Evolutionary conservation across 306 rosid genomes (phyloP).

Genomic region (Trifolium repens): DNA sequence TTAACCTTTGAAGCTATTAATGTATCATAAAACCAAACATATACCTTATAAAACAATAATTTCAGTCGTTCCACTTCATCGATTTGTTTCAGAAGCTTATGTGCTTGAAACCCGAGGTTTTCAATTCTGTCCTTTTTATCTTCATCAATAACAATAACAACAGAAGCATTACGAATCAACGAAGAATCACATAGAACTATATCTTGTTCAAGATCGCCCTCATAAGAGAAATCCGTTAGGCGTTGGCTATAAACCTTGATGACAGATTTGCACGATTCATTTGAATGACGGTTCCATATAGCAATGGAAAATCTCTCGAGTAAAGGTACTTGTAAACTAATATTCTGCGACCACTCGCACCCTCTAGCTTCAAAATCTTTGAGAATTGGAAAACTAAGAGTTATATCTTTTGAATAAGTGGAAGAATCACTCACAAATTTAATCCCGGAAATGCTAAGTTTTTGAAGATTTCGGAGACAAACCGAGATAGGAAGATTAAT

Average conservation of each 20-base stretch:
- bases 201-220: conserved; percentile 47
- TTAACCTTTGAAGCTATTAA: background rate
- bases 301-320: conserved; percentile 46
- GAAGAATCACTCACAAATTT: conserved; percentile 39
- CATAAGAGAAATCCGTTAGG: conserved; percentile 46
- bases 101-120: conserved; percentile 13
- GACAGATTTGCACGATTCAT: conserved; percentile 35
- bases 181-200: conserved; percentile 30
- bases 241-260: conserved; percentile 34
- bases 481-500: conserved; percentile 40
- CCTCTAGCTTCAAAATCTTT: conserved; percentile 55
- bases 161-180: conserved; percentile 40
- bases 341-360: conserved; percentile 48
- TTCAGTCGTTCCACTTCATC: conserved; percentile 37
- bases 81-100: conserved; percentile 43
- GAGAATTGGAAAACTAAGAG: conserved; percentile 48
- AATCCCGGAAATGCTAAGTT: conserved; percentile 44
- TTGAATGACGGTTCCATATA: conserved; percentile 31
- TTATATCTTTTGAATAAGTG: conserved; percentile 29
- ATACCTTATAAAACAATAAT: conserved; percentile 52
- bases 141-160: conserved; percentile 49
- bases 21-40: conserved; percentile 33
- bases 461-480: conserved; percentile 49
- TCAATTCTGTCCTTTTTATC: conserved; percentile 25
- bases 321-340: conserved; percentile 44